Conservation (phyloP, 495 filamentous ascomycete species). For the Alectoria sarmentosa region DNA sequence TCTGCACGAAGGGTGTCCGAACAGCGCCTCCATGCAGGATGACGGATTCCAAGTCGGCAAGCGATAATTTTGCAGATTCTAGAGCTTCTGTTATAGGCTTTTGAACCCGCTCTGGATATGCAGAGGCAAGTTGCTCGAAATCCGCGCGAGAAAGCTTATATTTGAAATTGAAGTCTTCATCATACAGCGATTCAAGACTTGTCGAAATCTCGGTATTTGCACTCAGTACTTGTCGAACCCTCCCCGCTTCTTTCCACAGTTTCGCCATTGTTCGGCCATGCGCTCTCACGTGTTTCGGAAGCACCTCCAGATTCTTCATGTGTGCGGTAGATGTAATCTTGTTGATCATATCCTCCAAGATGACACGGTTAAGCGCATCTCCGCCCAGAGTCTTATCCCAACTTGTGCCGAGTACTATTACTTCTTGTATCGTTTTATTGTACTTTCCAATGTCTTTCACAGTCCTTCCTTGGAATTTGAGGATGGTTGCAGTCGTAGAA, state of each 20-base stretch:
- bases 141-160: slow-evolving; percentile 78
- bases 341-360: slow-evolving; percentile 79
- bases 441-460: slow-evolving; percentile 90
- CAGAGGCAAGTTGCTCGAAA: slow-evolving; percentile 75
- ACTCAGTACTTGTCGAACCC: slow-evolving; percentile 80
- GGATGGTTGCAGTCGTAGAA: slow-evolving; percentile 88
- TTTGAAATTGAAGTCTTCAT: slow-evolving; percentile 83
- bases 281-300: slow-evolving; percentile 50
- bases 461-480: slow-evolving; percentile 79
- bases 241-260: slow-evolving; percentile 86
- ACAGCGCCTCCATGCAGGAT: slow-evolving; percentile 89
- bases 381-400: slow-evolving; percentile 91
- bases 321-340: slow-evolving; percentile 66
- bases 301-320: slow-evolving; percentile 59
- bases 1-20: slow-evolving; percentile 92
- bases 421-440: slow-evolving; percentile 96
- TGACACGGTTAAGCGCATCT: slow-evolving; percentile 78
- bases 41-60: slow-evolving; percentile 77
- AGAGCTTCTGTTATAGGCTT: slow-evolving; percentile 68
- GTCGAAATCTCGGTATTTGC: slow-evolving; percentile 78
- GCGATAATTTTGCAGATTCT: slow-evolving; percentile 58
- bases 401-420: slow-evolving; percentile 74
- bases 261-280: slow-evolving; percentile 84
- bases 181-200: slow-evolving; percentile 77
- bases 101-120: slow-evolving; percentile 59